Evolutionary conservation across 1,139 yeast species (phyloP).

Genomic region (Arxiozyma slooffiae): DNA sequence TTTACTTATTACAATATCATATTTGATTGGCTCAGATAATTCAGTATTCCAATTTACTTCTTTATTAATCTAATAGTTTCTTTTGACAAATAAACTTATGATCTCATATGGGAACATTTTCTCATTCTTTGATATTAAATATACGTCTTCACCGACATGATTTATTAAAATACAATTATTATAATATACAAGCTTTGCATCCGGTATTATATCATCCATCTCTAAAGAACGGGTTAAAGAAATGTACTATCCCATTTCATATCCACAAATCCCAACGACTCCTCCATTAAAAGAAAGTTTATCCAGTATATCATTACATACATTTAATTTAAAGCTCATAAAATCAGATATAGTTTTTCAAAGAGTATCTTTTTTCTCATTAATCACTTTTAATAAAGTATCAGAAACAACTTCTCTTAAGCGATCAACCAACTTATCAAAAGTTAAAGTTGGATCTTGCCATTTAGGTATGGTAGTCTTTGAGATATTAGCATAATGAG

Average conservation of each 20-base stretch:
- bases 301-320: neutral
- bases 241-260: conserved; percentile 63
- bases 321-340: conserved; percentile 32
- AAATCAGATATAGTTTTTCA: conserved; percentile 38
- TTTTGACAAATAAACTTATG: conserved; percentile 2
- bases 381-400: conserved; percentile 8
- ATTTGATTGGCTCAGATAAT: conserved; percentile 18
- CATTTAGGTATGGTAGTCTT: conserved; percentile 31
- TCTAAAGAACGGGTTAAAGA: conserved; percentile 22
- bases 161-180: conserved; percentile 56
- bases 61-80: conserved; percentile 1
- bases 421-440: conserved; percentile 1
- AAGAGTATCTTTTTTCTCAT: conserved; percentile 21
- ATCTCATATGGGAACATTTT: conserved; percentile 17
- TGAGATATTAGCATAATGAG: conserved; percentile 39
- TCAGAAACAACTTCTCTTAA: neutral
- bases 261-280: conserved; percentile 69
- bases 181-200: conserved; percentile 62
- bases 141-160: conserved; percentile 40
- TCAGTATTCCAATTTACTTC: conserved; percentile 13
- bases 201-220: conserved; percentile 42
- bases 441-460: conserved; percentile 18
- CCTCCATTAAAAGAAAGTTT: conserved; percentile 81
- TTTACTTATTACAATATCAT: conserved; percentile 40
- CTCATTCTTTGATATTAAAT: conserved; percentile 42